phyloP scores from a whole-genome alignment of 2,329 filamentous ascomycete species.

The Neocatenulostroma microsporum region DNA sequence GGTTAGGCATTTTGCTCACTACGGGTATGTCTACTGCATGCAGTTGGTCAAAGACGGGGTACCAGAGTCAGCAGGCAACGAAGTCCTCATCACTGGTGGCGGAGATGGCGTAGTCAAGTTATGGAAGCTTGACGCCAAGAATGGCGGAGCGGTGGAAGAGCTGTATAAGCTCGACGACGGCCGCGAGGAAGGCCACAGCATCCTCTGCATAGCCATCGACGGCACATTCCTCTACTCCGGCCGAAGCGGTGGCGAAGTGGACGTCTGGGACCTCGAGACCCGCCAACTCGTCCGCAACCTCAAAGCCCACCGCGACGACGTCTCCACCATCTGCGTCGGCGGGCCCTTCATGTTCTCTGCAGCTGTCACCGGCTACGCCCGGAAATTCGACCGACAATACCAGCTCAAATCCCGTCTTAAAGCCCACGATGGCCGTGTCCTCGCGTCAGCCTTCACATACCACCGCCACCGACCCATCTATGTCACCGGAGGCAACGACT shows the following conservation, averaged over 20 bases:
- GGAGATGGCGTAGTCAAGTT: conserved; percentile 92
- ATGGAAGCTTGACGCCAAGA: conserved; percentile 65
- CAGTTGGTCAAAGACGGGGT: conserved; percentile 68
- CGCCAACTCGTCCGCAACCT: conserved; percentile 82
- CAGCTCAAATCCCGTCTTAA: conserved; percentile 70
- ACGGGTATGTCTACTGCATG: conserved; percentile 96
- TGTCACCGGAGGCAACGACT: conserved; percentile 90
- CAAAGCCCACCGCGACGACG: conserved; percentile 69
- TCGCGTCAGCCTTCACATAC: conserved; percentile 70
- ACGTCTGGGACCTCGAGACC: conserved; percentile 95
- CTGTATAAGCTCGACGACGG: conserved; percentile 60
- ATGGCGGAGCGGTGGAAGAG: conserved; percentile 57
- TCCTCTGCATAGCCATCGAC: conserved; percentile 75
- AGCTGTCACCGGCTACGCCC: conserved; percentile 67
- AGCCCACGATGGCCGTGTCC: conserved; percentile 78
- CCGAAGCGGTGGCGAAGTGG: conserved; percentile 76
- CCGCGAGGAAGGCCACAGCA: conserved; percentile 49
- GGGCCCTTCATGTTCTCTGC: conserved; percentile 81
- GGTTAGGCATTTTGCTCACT: conserved; percentile 83
- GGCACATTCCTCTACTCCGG: conserved; percentile 90
- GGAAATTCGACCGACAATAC: conserved; percentile 75
- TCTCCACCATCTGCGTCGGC: conserved; percentile 78
- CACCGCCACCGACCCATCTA: conserved; percentile 71
- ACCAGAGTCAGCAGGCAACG: conserved; percentile 59
- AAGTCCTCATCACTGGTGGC: conserved; percentile 81